A percentile compares a stretch with the other conserved stretches of the same genome.
Conservation (phyloP, 345 rosid species). For the Camelina neglecta region DNA sequence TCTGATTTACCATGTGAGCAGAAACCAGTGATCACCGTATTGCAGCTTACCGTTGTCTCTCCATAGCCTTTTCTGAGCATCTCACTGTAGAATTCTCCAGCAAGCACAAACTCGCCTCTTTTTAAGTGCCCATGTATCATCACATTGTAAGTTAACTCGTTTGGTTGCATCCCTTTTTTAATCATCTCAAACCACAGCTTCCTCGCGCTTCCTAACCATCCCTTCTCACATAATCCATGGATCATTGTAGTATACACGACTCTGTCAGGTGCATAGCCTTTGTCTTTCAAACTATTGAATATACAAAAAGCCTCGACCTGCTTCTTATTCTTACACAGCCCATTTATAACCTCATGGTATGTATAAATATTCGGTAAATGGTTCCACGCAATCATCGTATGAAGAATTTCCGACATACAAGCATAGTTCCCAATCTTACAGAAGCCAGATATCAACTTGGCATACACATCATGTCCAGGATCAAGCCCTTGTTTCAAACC, state of each 20-base stretch:
- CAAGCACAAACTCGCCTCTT: conserved; percentile 54
- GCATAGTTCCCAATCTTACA: conserved; percentile 60
- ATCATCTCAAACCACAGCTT: conserved; percentile 71
- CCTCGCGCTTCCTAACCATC: conserved; percentile 59
- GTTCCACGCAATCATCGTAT: conserved; percentile 51
- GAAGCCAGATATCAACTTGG: conserved; percentile 58
- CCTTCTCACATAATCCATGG: conserved; percentile 59
- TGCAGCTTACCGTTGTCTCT: conserved; percentile 54
- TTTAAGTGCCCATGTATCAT: conserved; percentile 68
- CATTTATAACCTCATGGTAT: conserved; percentile 60
- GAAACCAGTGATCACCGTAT: conserved; percentile 57
- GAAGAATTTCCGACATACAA: conserved; percentile 55
- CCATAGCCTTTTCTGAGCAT: conserved; percentile 57
- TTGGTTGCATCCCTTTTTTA: conserved; percentile 56
- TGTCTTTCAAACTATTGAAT: conserved; percentile 59
- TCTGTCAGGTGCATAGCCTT: conserved; percentile 56
- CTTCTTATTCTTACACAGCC: conserved; percentile 53
- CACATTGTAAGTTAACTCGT: conserved; percentile 62
- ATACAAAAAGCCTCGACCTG: conserved; percentile 58
- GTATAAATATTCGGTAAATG: conserved; percentile 51
- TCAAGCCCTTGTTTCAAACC: conserved; percentile 50
- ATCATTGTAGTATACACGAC: conserved; percentile 64
- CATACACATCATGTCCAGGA: conserved; percentile 60
- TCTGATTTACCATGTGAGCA: conserved; percentile 47
- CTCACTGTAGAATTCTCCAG: conserved; percentile 50